Percentiles rank a stretch among this genome's conserved stretches.
Conservation (phyloP, 345 rosid species). For the Boechera stricta region DNA sequence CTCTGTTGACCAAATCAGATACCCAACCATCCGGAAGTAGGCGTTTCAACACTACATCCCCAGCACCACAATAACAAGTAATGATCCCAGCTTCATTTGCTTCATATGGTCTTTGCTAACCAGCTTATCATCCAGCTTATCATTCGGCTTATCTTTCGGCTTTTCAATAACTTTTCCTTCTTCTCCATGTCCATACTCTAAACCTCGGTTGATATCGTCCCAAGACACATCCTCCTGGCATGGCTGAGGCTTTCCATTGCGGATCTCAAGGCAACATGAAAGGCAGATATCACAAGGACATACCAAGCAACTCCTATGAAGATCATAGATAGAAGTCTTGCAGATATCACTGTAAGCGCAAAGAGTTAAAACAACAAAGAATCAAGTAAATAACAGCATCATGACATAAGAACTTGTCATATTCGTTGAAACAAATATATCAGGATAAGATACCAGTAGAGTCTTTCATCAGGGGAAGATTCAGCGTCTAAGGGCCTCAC, state of each 20-base stretch:
- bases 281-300: slow-evolving; percentile 64
- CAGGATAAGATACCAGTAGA: slow-evolving; percentile 53
- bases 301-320: slow-evolving; percentile 57
- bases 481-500: slow-evolving; percentile 10
- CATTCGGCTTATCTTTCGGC: background rate
- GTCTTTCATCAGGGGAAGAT: slow-evolving; percentile 48
- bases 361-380: slow-evolving; percentile 8
- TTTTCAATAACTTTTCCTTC: background rate
- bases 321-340: slow-evolving; percentile 62
- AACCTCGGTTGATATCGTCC: slow-evolving; percentile 38
- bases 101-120: slow-evolving; percentile 32
- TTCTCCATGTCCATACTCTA: slow-evolving; percentile 53
- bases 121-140: background rate
- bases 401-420: background rate
- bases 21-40: slow-evolving; percentile 49
- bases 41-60: slow-evolving; percentile 49
- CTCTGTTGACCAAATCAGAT: slow-evolving; percentile 51
- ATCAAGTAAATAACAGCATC: background rate
- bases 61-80: slow-evolving; percentile 62
- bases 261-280: slow-evolving; percentile 61
- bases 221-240: slow-evolving; percentile 43
- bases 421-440: background rate
- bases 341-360: slow-evolving; percentile 57
- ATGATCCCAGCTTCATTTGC: slow-evolving; percentile 59
- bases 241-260: slow-evolving; percentile 51